A percentile compares a stretch with the other conserved stretches of the same genome.
Conservation (phyloP, 208 protist genomes). For the Porcisia deanei region DNA sequence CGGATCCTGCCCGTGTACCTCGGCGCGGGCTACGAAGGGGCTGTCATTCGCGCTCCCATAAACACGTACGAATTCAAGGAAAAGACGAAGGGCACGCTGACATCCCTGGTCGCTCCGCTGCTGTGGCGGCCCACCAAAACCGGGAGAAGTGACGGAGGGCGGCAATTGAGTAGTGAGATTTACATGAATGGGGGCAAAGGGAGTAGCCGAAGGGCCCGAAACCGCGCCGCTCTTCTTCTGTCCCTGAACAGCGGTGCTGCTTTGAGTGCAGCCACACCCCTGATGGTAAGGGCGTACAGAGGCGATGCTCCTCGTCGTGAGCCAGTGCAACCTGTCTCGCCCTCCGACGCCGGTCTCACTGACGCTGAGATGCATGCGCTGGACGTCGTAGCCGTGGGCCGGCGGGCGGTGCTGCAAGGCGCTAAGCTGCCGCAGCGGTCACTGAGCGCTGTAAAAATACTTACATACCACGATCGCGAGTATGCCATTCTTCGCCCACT, state of each 20-base stretch:
- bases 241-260: constrained; percentile 8
- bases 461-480: constrained; percentile 76
- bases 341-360: constrained; percentile 2
- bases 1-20: constrained; percentile 57
- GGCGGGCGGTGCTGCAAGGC: constrained; percentile 33
- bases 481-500: constrained; percentile 78
- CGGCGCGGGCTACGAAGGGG: constrained; percentile 70
- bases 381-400: constrained; percentile 16
- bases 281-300: constrained; percentile 24
- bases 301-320: neutral
- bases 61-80: constrained; percentile 83
- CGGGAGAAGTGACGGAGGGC: neutral
- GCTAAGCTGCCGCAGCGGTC: constrained; percentile 42
- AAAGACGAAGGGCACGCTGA: constrained; percentile 61
- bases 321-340: neutral
- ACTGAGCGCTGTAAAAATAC: constrained; percentile 74
- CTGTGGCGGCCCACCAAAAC: constrained; percentile 11
- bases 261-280: neutral
- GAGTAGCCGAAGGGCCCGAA: constrained; percentile 5
- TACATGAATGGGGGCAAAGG: neutral
- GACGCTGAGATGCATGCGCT: constrained; percentile 14
- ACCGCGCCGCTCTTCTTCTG: constrained; percentile 12
- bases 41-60: constrained; percentile 70
- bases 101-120: constrained; percentile 45
- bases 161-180: neutral